These are phyloP conservation scores for Hyaloscypha bicolor DNA, from an alignment of 495 filamentous ascomycete species.

Conservation along the genomic window DNA sequence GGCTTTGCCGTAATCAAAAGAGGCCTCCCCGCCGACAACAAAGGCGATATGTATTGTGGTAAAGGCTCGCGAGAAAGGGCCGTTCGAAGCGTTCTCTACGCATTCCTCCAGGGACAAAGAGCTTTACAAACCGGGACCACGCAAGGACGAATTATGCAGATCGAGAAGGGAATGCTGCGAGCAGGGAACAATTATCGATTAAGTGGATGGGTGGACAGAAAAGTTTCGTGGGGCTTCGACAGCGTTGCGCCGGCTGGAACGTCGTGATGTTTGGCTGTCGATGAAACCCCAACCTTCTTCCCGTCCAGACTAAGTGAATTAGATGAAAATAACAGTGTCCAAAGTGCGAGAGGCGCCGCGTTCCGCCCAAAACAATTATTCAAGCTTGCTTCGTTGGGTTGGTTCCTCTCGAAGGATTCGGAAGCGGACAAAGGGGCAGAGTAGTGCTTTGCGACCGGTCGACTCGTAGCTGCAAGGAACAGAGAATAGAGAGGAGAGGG, in stretches of 20 bases:
- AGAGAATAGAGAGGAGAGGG: not conserved
- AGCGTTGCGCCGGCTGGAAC: not conserved
- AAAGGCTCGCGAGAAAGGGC: not conserved
- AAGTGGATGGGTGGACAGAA: not conserved
- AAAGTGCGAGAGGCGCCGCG: not conserved
- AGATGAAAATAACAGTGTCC: not conserved
- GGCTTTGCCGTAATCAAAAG: conserved; percentile 4
- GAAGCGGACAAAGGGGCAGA: not conserved
- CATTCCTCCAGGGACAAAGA: conserved; percentile 22
- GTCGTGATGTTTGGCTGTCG: conserved; percentile 6
- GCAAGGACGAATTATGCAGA: conserved; percentile 1
- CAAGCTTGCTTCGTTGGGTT: not conserved
- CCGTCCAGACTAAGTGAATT: not conserved
- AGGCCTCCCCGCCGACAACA: conserved; percentile 25
- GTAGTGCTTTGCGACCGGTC: not conserved
- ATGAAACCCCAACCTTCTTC: conserved; percentile 4
- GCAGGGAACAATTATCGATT: not conserved
- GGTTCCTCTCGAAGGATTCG: not conserved
- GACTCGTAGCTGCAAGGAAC: not conserved
- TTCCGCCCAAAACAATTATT: not conserved
- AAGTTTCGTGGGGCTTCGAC: not conserved
- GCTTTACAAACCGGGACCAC: not conserved
- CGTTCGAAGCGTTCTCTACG: conserved; percentile 6
- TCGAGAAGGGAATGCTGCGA: not conserved
- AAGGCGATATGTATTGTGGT: conserved; percentile 3